These are phyloP conservation scores for Boletus tomentosulus DNA, from an alignment of 768 basidiomycete species.

Conservation along the genomic window DNA sequence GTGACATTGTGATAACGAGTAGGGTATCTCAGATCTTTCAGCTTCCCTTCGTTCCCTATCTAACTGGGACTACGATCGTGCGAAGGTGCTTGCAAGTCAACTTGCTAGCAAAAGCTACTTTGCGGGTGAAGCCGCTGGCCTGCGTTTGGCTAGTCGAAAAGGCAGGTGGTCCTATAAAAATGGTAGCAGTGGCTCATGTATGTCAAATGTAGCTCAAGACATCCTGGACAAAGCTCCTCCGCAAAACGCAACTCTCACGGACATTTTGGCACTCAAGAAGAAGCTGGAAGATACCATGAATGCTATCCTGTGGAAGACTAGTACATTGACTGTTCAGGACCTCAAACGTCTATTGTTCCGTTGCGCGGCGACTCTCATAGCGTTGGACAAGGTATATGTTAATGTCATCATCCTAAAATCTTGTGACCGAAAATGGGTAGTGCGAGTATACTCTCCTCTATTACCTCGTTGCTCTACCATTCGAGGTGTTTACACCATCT, in stretches of 20 bases:
- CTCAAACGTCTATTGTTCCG: slow-evolving; percentile 83
- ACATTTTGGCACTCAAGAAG: slow-evolving; percentile 61
- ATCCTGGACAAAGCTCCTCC: slow-evolving; percentile 61
- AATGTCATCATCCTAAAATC: background rate
- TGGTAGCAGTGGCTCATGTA: background rate
- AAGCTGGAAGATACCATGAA: slow-evolving; percentile 64
- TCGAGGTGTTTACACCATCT: slow-evolving; percentile 83
- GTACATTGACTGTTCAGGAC: slow-evolving; percentile 73
- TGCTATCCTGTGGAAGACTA: slow-evolving; percentile 68
- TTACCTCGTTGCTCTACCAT: slow-evolving; percentile 83
- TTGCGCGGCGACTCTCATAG: slow-evolving; percentile 77
- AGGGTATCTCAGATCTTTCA: slow-evolving; percentile 21
- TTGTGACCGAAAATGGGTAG: slow-evolving; percentile 37
- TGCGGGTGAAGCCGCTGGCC: slow-evolving; percentile 79
- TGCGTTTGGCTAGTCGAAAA: slow-evolving; percentile 63
- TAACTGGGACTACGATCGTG: slow-evolving; percentile 72
- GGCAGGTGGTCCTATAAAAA: slow-evolving; percentile 37
- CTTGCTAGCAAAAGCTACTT: slow-evolving; percentile 90
- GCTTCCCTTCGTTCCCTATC: slow-evolving; percentile 53
- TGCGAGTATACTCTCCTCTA: slow-evolving; percentile 83
- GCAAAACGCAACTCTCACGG: slow-evolving; percentile 50
- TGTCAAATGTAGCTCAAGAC: slow-evolving; percentile 42
- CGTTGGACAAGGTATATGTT: slow-evolving; percentile 51
- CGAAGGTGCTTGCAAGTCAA: slow-evolving; percentile 79
- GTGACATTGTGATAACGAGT: slow-evolving; percentile 18